phyloP scores from a whole-genome alignment of 2,329 filamentous ascomycete genomes.

The Colletotrichum horii region DNA sequence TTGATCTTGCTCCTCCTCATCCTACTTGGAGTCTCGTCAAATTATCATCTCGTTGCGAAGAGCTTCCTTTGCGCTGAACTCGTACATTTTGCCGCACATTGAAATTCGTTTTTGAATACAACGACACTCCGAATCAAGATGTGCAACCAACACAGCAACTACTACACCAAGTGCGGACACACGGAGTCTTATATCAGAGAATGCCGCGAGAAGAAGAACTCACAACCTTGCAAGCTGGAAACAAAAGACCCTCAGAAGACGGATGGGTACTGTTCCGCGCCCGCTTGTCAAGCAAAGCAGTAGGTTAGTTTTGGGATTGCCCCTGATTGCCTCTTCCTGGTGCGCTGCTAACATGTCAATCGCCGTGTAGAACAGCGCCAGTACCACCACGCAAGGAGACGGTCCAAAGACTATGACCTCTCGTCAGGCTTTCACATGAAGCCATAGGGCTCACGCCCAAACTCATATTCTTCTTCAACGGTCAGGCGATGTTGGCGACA shows the following conservation, averaged over 20 bases:
- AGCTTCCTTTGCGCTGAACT: neutral
- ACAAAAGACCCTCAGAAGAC: neutral
- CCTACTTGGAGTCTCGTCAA: neutral
- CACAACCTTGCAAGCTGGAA: neutral
- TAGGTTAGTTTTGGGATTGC: constrained; percentile 18
- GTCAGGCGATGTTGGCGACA: neutral
- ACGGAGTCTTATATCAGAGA: neutral
- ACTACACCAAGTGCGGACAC: neutral
- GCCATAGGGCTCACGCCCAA: neutral
- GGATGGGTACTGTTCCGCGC: neutral
- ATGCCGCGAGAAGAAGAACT: neutral
- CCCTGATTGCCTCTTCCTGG: neutral
- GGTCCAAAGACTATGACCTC: neutral
- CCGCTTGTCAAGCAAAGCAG: constrained; percentile 8
- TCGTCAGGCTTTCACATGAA: neutral
- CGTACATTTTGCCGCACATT: neutral
- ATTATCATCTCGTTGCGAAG: neutral
- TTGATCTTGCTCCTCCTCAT: neutral
- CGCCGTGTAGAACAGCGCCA: neutral
- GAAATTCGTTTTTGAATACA: neutral
- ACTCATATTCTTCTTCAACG: neutral
- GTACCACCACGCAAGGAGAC: neutral
- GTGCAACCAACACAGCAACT: neutral
- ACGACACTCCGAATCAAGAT: neutral
- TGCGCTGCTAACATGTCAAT: neutral